Evolutionary conservation across 1,139 yeast species (phyloP).

Genomic region (Kluyveromyces sp.): DNA sequence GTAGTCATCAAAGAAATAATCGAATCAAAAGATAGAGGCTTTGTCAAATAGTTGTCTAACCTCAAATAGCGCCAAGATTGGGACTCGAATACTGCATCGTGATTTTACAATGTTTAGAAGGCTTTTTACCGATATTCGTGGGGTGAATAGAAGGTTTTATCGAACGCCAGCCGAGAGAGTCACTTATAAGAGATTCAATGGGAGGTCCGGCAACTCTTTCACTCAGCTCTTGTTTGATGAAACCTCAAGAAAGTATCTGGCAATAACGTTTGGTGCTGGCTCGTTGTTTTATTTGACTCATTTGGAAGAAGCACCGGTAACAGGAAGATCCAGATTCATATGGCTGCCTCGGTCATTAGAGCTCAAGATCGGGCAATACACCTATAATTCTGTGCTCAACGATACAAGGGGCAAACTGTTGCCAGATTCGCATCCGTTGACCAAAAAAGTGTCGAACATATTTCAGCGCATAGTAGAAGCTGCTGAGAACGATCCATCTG

Average conservation of each 20-base stretch:
- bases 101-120: slow-evolving; percentile 4
- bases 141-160: neutral
- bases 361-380: slow-evolving; percentile 54
- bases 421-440: slow-evolving; percentile 49
- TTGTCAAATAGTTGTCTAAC: no score
- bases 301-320: slow-evolving; percentile 75
- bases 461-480: slow-evolving; percentile 61
- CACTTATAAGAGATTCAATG: slow-evolving; percentile 30
- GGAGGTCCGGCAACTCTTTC: slow-evolving; percentile 15
- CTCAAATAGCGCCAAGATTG: no score
- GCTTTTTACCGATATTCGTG: neutral
- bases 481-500: slow-evolving; percentile 40
- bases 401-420: slow-evolving; percentile 44
- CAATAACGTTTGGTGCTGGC: slow-evolving; percentile 30
- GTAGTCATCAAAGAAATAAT: no score
- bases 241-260: slow-evolving; percentile 24
- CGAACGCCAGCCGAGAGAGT: slow-evolving; percentile 9
- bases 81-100: neutral
- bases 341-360: slow-evolving; percentile 69
- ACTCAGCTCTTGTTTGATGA: slow-evolving; percentile 22
- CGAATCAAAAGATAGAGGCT: no score
- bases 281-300: slow-evolving; percentile 54
- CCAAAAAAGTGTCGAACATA: slow-evolving; percentile 48
- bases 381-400: slow-evolving; percentile 53
- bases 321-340: slow-evolving; percentile 66